A percentile compares a stretch with the other conserved stretches of the same genome.
Conservation (phyloP, 495 filamentous ascomycete genomes). For the Neurospora sp. region DNA sequence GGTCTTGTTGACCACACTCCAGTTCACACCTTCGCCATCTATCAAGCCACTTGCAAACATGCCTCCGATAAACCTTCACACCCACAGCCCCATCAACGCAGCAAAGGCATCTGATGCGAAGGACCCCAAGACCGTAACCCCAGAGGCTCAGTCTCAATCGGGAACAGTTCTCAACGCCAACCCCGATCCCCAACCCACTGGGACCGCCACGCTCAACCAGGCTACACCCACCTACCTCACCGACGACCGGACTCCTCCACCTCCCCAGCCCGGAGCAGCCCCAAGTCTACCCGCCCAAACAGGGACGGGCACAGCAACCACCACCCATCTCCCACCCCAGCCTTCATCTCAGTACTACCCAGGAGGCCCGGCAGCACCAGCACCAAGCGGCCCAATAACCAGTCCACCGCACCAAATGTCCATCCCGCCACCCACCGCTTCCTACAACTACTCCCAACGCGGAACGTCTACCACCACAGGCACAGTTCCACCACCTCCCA, state of each 20-base stretch:
- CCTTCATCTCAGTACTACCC: background rate
- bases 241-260: constrained; percentile 31
- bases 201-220: constrained; percentile 36
- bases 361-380: constrained; percentile 1
- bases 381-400: constrained; percentile 18
- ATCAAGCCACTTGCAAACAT: constrained; percentile 26
- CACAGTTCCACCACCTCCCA: constrained; percentile 3
- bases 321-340: background rate
- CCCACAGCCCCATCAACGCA: constrained; percentile 47
- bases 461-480: constrained; percentile 23
- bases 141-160: constrained; percentile 7
- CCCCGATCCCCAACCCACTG: constrained; percentile 31
- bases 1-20: background rate
- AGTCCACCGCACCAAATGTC: constrained; percentile 33
- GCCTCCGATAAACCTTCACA: constrained; percentile 50
- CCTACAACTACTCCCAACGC: constrained; percentile 20
- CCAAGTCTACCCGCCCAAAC: constrained; percentile 12
- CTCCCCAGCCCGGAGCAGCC: constrained; percentile 49
- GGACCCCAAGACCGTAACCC: constrained; percentile 38
- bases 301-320: too few relatives aligned
- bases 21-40: background rate
- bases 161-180: constrained; percentile 22
- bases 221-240: constrained; percentile 25
- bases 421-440: constrained; percentile 25
- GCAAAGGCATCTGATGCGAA: constrained; percentile 37